Evolutionary conservation across 495 filamentous ascomycete species (phyloP).

Genomic region (Aspergillus indologenus): DNA sequence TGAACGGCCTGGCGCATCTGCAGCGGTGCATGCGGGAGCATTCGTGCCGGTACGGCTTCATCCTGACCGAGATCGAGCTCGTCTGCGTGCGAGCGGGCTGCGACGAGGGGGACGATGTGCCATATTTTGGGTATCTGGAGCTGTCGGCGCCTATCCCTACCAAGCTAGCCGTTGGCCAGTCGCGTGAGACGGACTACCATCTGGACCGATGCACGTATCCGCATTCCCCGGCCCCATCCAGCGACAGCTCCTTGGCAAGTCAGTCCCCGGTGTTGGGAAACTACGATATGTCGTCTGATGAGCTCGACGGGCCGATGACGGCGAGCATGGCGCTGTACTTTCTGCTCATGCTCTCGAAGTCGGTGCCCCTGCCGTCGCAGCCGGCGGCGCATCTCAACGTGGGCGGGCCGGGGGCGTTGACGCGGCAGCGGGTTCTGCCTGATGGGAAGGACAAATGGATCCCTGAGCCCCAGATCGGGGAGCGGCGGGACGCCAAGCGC

Average conservation of each 20-base stretch:
- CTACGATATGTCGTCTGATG: slow-evolving; percentile 16
- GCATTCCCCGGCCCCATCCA: slow-evolving; percentile 22
- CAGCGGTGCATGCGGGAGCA: slow-evolving; percentile 91
- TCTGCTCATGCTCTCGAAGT: slow-evolving; percentile 79
- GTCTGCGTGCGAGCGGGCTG: slow-evolving; percentile 79
- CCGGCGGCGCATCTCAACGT: slow-evolving; percentile 71
- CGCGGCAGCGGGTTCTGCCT: slow-evolving; percentile 63
- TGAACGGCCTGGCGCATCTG: slow-evolving; percentile 76
- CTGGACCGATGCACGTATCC: slow-evolving; percentile 9
- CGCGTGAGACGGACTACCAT: background rate
- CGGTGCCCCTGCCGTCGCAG: slow-evolving; percentile 64
- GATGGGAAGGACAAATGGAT: slow-evolving; percentile 78
- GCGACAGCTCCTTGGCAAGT: slow-evolving; percentile 19
- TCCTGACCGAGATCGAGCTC: slow-evolving; percentile 91
- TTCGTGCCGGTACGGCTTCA: slow-evolving; percentile 88
- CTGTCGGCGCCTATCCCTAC: slow-evolving; percentile 60
- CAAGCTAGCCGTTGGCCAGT: slow-evolving; percentile 31
- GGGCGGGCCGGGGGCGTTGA: slow-evolving; percentile 74
- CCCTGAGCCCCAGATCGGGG: slow-evolving; percentile 73
- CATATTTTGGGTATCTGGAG: slow-evolving; percentile 83
- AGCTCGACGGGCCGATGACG: slow-evolving; percentile 55
- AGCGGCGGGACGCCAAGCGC: slow-evolving; percentile 81
- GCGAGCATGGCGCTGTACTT: slow-evolving; percentile 71
- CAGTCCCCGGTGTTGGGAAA: slow-evolving; percentile 20
- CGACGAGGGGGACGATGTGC: slow-evolving; percentile 60